Percentiles rank a stretch among this genome's conserved stretches.
These are phyloP conservation scores for Pythium rhizo-oryzae DNA, from an alignment of 352 stramenopile species.

Conservation along the genomic window DNA sequence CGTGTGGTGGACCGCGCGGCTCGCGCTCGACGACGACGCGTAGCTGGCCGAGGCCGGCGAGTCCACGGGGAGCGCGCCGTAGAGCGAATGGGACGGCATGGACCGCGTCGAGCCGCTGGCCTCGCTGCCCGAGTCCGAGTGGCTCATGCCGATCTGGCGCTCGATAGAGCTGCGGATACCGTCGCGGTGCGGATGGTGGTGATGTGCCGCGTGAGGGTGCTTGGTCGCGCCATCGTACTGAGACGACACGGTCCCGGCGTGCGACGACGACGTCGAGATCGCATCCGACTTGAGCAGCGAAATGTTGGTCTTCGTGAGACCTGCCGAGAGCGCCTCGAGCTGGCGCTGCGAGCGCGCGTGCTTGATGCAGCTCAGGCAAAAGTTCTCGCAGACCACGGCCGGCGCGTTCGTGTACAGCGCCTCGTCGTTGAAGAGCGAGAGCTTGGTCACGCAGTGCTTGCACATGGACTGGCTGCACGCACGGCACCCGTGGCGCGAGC, in stretches of 20 bases:
- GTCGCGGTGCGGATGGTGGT: not conserved
- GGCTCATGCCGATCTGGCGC: conserved; percentile 23
- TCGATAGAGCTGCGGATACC: conserved; percentile 20
- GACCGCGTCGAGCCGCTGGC: conserved; percentile 16
- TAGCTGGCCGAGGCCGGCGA: conserved; percentile 12
- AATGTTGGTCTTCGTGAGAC: conserved; percentile 28
- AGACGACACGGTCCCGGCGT: conserved; percentile 8
- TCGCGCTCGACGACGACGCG: conserved; percentile 9
- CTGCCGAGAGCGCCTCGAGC: conserved; percentile 19
- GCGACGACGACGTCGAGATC: conserved; percentile 18
- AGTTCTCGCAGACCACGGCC: conserved; percentile 21
- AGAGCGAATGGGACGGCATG: not conserved
- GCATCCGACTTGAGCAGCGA: conserved; percentile 2
- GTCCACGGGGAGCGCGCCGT: not conserved
- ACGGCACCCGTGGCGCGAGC: conserved; percentile 27
- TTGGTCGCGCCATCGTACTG: conserved; percentile 2
- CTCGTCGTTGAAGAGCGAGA: conserved; percentile 39
- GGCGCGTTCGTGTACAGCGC: conserved; percentile 14
- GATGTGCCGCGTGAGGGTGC: not conserved
- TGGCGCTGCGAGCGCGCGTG: conserved; percentile 23
- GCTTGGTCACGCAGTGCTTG: conserved; percentile 31
- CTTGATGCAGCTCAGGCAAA: conserved; percentile 31
- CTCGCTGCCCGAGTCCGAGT: conserved; percentile 23
- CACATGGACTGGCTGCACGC: conserved; percentile 31
- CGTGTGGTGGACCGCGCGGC: not conserved